Evolutionary conservation across 768 basidiomycete genomes (phyloP), one percentile per base, ranked within the genome.

Genomic region (Suillus occidentalis): DNA sequence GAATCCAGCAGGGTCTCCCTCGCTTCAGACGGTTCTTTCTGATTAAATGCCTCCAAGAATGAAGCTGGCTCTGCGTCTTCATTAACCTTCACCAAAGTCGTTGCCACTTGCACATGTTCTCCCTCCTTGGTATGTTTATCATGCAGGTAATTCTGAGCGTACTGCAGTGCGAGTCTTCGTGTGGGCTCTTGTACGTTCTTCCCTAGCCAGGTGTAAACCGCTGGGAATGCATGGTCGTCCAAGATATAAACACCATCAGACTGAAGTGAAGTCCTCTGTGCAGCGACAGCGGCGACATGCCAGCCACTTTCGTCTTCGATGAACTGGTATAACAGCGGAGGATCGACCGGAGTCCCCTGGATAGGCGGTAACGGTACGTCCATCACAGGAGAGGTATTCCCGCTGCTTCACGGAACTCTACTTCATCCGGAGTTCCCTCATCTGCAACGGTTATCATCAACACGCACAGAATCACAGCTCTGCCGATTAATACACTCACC

Each of bases 141-240:
- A 65, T 85, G 75, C 62, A 89, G 71, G 71, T 86, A 87, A 39
- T 66, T 72, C 70, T 86, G 86, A 8, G 86, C 87, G 64, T 88
- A 85, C 68, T 86, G 83, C 16, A 85, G 55, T 4, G 85, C 82
- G 31, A 88, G 76, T 55, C 20, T 55, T 7, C 86, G 78, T 68
- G 85, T 85, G 28, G 74, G 78, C 63, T 82, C 70, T 36, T 83
- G 82, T 37, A 85, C 81, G 5, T 76, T 69, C 9, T 74, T 79
- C 6, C 88, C 88, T 28, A 89, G 76, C 87, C 88, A 89, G 28
- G 86, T 77, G 67, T 85, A 89, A 40, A 89, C 72, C 3, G 81
- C 80, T 5, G 84, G 83, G 53, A 75, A 70, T 1, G 69, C 65
- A 34, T 81, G 78, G 64, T 79, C 72, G 69, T 86, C 87, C 40